Conservation (phyloP, 371 early-diverging fungal species). For the Mortierella sp. region DNA sequence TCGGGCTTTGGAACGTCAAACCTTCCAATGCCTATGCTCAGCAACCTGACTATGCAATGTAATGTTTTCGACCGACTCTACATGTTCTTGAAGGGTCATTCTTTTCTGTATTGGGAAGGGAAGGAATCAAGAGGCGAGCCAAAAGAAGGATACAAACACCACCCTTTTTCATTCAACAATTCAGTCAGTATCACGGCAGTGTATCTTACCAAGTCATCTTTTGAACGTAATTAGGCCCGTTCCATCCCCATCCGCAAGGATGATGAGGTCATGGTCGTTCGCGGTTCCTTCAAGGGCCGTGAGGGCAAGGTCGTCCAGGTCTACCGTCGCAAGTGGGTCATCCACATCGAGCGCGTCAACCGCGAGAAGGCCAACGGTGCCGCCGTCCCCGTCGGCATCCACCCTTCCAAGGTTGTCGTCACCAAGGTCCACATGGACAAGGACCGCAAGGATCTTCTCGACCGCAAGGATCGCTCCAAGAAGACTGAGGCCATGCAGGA, state of each 20-base stretch:
- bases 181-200: neutral
- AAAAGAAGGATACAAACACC: neutral
- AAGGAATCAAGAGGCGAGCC: slow-evolving; percentile 4
- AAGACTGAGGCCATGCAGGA: slow-evolving; percentile 57
- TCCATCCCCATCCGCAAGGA: slow-evolving; percentile 97
- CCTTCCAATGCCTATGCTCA: slow-evolving; percentile 44
- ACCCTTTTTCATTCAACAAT: neutral
- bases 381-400: slow-evolving; percentile 93
- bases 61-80: slow-evolving; percentile 42
- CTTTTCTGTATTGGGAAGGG: slow-evolving; percentile 1
- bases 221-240: slow-evolving; percentile 71
- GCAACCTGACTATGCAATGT: slow-evolving; percentile 58
- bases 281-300: slow-evolving; percentile 97
- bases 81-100: neutral
- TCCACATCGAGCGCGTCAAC: slow-evolving; percentile 97
- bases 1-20: slow-evolving; percentile 37
- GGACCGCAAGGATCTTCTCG: slow-evolving; percentile 91
- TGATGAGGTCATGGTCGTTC: slow-evolving; percentile 97
- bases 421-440: slow-evolving; percentile 96
- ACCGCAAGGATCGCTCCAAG: slow-evolving; percentile 81
- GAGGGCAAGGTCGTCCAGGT: slow-evolving; percentile 97
- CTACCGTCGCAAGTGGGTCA: slow-evolving; percentile 99
- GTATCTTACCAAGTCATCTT: slow-evolving; percentile 20
- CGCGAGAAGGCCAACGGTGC: slow-evolving; percentile 98
- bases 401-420: slow-evolving; percentile 98